Evolutionary conservation across 306 rosid species (phyloP), one percentile per base, ranked within the genome.

Genomic region (Dalbergia cultrata): DNA sequence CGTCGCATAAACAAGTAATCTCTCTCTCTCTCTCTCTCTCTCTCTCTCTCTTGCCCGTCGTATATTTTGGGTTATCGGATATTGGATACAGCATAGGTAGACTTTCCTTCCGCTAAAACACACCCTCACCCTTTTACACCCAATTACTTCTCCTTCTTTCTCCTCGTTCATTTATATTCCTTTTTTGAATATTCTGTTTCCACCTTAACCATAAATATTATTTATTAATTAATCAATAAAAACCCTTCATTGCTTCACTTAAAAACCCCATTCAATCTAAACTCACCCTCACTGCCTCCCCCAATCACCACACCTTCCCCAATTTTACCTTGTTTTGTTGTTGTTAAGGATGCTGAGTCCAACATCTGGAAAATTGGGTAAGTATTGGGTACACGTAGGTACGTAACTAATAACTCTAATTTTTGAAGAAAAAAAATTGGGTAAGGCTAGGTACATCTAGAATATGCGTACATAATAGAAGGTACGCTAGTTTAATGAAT

Each of bases 81-180:
- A 82, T 87, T 89, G 93, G 93, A 89, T 91, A 91, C 95, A 89
- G 74, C 77, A 73, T 43, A 44, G 66, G 41, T 66, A 33, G 0
- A 50, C 59, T 77, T 84, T 16, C 11, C 61, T n/a, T 52, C 21
- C 35, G 33, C 70, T 57, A 54, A 49, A 13, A 8, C 65, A 33
- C 39, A 18, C 77, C 13, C 16, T 39, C 52, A 21, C 22, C 1
- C 1, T 45, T n/a, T 8, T 10, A 7, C 61, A 41, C 26, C 60
- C 78, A 58, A 10, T 21, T 21, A 31, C 75, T 72, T 59, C 6
- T 64, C 11, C 21, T 41, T 21, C 54, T 74, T 80, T 31, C 22
- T 41, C 6, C 21, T 9, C 54, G 8, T 10, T 18, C 13, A 1
- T 13, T 34, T 3, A 3, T 13, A 44, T 0, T 21, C 53, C 60